phyloP scores from a whole-genome alignment of 768 basidiomycete genomes.

The Coprinopsis strossmayeri region DNA sequence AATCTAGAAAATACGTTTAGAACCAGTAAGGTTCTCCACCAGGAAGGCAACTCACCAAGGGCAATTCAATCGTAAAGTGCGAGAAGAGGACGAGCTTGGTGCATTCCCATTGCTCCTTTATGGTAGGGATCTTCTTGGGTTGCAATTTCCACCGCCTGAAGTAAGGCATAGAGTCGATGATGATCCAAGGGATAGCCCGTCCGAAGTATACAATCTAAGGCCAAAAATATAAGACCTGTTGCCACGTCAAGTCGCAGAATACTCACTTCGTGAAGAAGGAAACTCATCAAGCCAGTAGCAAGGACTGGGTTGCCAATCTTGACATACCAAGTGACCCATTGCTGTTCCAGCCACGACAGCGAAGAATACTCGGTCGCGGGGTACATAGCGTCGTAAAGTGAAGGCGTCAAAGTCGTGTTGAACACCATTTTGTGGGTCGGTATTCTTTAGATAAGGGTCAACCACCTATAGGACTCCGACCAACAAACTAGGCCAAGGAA shows the following conservation, averaged over 20 bases:
- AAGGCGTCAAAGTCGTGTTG: constrained; percentile 4
- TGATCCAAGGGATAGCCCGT: constrained; percentile 90
- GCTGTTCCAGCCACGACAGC: constrained; percentile 65
- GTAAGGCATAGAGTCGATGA: constrained; percentile 91
- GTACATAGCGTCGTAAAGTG: constrained; percentile 26
- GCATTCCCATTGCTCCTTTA: constrained; percentile 89
- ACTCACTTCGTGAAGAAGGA: constrained; percentile 88
- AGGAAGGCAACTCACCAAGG: constrained; percentile 53
- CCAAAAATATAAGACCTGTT: neutral
- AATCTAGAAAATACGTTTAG: constrained; percentile 43
- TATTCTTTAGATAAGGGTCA: neutral
- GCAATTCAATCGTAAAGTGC: constrained; percentile 93
- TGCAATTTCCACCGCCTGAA: constrained; percentile 95
- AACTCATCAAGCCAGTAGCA: constrained; percentile 91
- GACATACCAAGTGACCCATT: constrained; percentile 84
- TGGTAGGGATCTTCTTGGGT: constrained; percentile 73
- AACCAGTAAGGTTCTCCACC: neutral
- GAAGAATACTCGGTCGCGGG: constrained; percentile 51
- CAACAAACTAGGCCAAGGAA: neutral
- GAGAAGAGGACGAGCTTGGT: constrained; percentile 91
- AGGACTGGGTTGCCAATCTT: constrained; percentile 84
- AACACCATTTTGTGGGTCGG: constrained; percentile 5
- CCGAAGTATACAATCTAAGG: constrained; percentile 92
- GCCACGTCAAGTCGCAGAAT: neutral
- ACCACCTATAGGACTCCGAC: neutral